Base-by-base conservation (phyloP, 805 yeast species). In the Candida hungchunana region DNA sequence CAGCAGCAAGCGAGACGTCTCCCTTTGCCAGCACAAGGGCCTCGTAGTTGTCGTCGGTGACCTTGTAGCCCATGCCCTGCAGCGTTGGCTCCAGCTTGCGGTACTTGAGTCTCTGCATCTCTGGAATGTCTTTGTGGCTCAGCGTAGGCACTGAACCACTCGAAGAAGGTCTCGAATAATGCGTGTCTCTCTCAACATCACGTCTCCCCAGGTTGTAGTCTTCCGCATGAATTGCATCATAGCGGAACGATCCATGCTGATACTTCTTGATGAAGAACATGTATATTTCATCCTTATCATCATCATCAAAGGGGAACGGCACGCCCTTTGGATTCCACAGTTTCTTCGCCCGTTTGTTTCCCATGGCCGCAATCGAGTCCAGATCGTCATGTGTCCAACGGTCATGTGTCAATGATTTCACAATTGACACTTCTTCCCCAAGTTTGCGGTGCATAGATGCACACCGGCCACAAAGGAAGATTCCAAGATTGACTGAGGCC, bases 381-480 rank as follows among this genome's bases (percentile, higher is more conserved):
- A 85, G 47, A 51, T 86, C 86, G 6, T 64, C 64, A 5, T 56
- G 56, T 1, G 67, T 47, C 95, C 95, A 86, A 4, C 64, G 59
- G 47, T 86, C 95, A 54, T 82, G 64, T 5, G 88, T 77, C 36
- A 86, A 62, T 1, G 89, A 80, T 50, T 82, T 83, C 7, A 84
- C 85, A 33, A 66, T 61, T 5, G 89, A 79, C 10, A 79, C 59
- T 26, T 76, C 77, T 2, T 67, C 48, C 0, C 87, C 84, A 28
- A 84, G 64, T 37, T 73, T 72, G 42, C 86, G 66, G 58, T 86
- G 95, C 22, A 79, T 69, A 4, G 85, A 76, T 7, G 94, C 90
- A 68, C 95, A 86, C 46, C 93, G 65, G 12, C 93, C 93, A 63
- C 95, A 86, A 13, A 86, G 63, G 40, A 86, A 78, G 5, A 84